Percentiles rank a stretch among this genome's conserved stretches.
Evolutionary conservation across 306 rosid genomes (phyloP).

Genomic region (Prunus kanzakura): DNA sequence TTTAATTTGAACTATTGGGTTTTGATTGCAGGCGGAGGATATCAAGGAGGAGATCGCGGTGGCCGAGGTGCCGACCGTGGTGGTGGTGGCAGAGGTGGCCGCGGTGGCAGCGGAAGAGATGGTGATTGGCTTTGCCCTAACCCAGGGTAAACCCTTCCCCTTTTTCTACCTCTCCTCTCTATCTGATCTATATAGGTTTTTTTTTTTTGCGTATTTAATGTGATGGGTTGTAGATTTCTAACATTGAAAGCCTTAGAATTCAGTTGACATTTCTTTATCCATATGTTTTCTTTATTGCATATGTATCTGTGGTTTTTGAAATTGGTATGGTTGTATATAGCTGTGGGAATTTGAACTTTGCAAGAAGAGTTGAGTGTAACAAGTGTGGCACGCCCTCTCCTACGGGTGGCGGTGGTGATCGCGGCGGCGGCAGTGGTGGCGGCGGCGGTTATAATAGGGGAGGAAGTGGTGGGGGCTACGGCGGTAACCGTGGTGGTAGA

Average conservation of each 20-base stretch:
- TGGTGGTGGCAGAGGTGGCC: constrained; percentile 51
- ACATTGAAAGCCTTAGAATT: background rate
- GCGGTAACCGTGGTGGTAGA: constrained; percentile 46
- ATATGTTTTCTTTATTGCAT: background rate
- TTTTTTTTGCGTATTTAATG: background rate
- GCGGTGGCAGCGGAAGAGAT: constrained; percentile 92
- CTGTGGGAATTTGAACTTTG: constrained; percentile 93
- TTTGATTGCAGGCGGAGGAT: constrained; percentile 51
- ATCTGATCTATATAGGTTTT: background rate
- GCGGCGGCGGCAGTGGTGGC: constrained; percentile 29
- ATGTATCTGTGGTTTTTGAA: constrained; percentile 13
- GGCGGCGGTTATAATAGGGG: constrained; percentile 43
- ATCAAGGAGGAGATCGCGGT: constrained; percentile 83
- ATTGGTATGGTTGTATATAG: constrained; percentile 41
- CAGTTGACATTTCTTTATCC: background rate
- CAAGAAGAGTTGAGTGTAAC: constrained; percentile 93
- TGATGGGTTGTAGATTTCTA: background rate
- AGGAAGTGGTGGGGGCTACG: constrained; percentile 55
- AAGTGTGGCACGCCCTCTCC: constrained; percentile 94
- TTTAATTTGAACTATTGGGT: constrained; percentile 4
- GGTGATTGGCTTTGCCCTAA: constrained; percentile 99
- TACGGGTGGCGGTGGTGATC: constrained; percentile 47
- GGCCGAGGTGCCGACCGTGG: constrained; percentile 58
- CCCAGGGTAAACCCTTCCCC: constrained; percentile 46
- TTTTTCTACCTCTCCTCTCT: background rate